Evolutionary conservation across 2,329 filamentous ascomycete genomes (phyloP), one percentile per base, ranked within the genome.

Genomic region (Exutisphaerella laricina): DNA sequence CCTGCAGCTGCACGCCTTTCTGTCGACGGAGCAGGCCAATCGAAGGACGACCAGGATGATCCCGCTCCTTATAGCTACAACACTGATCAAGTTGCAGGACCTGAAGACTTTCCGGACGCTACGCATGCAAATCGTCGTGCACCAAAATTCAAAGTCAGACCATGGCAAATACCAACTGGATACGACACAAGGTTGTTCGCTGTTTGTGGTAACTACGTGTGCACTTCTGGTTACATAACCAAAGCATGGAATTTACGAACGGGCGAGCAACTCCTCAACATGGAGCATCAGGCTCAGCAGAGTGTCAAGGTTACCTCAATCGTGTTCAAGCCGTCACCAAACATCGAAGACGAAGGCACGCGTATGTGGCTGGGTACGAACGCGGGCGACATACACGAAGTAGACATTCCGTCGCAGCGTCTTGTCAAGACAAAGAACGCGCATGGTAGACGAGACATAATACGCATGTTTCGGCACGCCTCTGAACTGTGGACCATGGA

Each of bases 401-500:
- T 94, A 32, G 89, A 98, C 61, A 78, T 97, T 41, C 70, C 73
- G 2, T 82, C 80, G 0, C 82, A 89, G 58, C 79, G 75, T 25
- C 73, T 95, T 33, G 72, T 86, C 10, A 72, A 76, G 20, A 84
- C 76, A 13, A 86, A 84, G 56, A 80, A 74, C 38, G 85, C 85
- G 2, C 92, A 97, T 57, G 79, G 81, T 5, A 80, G 86, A 30
- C 76, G 80, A 48, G 86, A 94, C 54, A 77, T 98, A 38, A 78
- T 86, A 50, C 87, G 82, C 56, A 94, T 98, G 30, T 84, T 87
- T 60, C 80, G 92, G 28, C 84, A 94, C 63, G 83, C 80, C 49
- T 87, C 88, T 53, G 86, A 96, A 58, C 78, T 98, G 62, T 98
- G 92, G 92, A 89, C 89, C 0, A 65, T 98, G 35, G 92, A 97